Base-by-base conservation (phyloP, 2,329 filamentous ascomycete genomes). In the Cytospora leucostoma region DNA sequence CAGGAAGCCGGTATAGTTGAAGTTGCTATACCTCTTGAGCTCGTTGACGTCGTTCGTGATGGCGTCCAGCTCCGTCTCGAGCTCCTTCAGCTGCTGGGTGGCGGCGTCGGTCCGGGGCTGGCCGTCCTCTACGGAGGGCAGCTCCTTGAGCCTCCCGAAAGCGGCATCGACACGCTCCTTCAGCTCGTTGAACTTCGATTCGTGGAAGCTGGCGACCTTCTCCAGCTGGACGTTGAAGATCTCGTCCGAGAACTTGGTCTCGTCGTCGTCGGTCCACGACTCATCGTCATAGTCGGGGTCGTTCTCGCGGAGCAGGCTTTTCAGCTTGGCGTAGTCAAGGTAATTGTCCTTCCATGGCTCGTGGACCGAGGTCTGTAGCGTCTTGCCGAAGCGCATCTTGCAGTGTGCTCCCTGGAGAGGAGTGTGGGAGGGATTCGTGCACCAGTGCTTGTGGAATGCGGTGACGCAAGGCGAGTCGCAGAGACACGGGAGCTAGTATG, bases 1-100 rank as follows among this genome's bases (percentile, higher is more conserved):
- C 73, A 97, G 84, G 77, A 98, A 97, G 55, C 93, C 95, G 7
- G 95, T 97, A 77, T 97, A 99, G 79, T 99, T 99, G 79, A 97
- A 89, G 68, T 89, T 91, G 76, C 92, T 95, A 79, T 95, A 99
- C 76, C 92, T 95, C 78, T 97, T 95, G 69, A 99, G 84, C 80
- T 96, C 91, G 74, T 90, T 94, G 72, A 96, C 88, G 77, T 97
- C 92, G 74, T 92, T 91, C 38, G 91, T 95, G 76, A 98, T 95
- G 60, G 79, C 78, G 75, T 98, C 94, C 62, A 98, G 84, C 79
- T 97, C 92, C 55, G 80, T 76, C 72, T 95, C 83, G 47, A 94
- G 87, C 70, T 91, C 85, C 68, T 88, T 86, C 58, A 96, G 80
- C 71, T 85, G 73, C 67, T 79, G 72, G n/a, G 74, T 74, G 12